These are phyloP conservation scores for Xylaria castorea DNA, from an alignment of 495 filamentous ascomycete species.

Conservation along the genomic window DNA sequence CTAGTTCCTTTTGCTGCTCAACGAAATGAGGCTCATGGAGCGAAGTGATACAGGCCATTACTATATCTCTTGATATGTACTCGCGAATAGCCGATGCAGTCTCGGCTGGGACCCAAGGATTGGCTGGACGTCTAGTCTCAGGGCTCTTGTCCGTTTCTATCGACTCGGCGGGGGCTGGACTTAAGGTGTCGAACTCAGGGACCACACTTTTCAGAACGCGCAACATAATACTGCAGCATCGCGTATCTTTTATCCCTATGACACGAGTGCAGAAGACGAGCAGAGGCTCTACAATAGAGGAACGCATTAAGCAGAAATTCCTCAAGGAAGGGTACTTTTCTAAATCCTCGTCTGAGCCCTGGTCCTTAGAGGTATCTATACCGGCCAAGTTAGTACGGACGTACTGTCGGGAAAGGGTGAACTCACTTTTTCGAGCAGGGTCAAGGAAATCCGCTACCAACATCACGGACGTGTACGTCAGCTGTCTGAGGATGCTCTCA, in stretches of 20 bases:
- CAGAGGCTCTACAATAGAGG: conserved; percentile 81
- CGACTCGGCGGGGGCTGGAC: conserved; percentile 20
- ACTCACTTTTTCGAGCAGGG: conserved; percentile 65
- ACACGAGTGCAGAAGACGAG: conserved; percentile 91
- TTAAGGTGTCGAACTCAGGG: conserved; percentile 69
- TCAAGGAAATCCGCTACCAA: conserved; percentile 89
- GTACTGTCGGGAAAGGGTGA: not conserved
- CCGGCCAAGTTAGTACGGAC: not conserved
- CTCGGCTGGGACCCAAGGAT: conserved; percentile 52
- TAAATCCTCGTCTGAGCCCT: conserved; percentile 18
- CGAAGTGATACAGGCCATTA: conserved; percentile 82
- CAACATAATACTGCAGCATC: conserved; percentile 85
- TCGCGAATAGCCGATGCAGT: conserved; percentile 77
- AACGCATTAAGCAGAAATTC: conserved; percentile 80
- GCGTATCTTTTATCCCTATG: conserved; percentile 86
- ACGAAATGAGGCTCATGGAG: conserved; percentile 96
- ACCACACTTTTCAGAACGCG: conserved; percentile 83
- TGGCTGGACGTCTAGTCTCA: conserved; percentile 36
- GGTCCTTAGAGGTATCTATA: conserved; percentile 22
- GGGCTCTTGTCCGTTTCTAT: not conserved
- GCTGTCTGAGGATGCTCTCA: conserved; percentile 92
- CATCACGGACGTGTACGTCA: conserved; percentile 89
- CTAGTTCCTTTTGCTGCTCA: conserved; percentile 93
- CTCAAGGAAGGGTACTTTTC: conserved; percentile 62
- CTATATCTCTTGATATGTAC: conserved; percentile 84